Evolutionary conservation across 148 eudicot species (phyloP), one percentile per base, ranked within the genome.

Genomic region (Camellia granthamiana): DNA sequence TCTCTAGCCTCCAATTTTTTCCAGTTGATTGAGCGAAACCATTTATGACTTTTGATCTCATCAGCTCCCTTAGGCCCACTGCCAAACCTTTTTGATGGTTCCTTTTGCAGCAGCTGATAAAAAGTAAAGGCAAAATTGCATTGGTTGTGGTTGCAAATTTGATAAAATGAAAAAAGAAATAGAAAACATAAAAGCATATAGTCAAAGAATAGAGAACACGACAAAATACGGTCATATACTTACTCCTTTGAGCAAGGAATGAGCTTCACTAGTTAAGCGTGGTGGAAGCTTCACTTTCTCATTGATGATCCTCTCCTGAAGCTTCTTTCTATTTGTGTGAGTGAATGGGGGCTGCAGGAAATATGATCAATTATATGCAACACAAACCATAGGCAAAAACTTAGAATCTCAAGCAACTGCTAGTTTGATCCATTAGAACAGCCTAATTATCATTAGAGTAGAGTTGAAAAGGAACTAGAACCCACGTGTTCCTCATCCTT

Each of bases 231-330:
- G 74, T 44, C 41, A 12, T 41, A 51, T 62, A 81, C 98, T 78
- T 82, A 94, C 98, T 76, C 94, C 98, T 89, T 88, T 91, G 21
- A 94, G 98, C 84, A 94, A 83, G 60, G 98, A 92, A 84, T 94
- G 98, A 59, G 90, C 97, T 83, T 94, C 98, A 3, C 86, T 82
- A 77, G 83, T 87, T 77, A 94, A 83, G 78, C 93, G 91, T 78
- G 98, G 95, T 41, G 90, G 97, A 87, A 92, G 92, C 87, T 91
- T 94, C 81, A 94, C 82, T 81, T 89, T 94, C 72, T 92, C 97
- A 41, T 90, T 92, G 77, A 91, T 85, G 71, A 94, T 94, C 80
- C 81, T 91, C 84, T 92, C 93, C 88, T 94, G 98, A 72, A 94
- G 95, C 90, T 92, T 94, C 88, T 92, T 88, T 84, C 98, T 85